Base-by-base conservation (phyloP, 139 green algal genomes). In the Yamagishiella unicocca region DNA sequence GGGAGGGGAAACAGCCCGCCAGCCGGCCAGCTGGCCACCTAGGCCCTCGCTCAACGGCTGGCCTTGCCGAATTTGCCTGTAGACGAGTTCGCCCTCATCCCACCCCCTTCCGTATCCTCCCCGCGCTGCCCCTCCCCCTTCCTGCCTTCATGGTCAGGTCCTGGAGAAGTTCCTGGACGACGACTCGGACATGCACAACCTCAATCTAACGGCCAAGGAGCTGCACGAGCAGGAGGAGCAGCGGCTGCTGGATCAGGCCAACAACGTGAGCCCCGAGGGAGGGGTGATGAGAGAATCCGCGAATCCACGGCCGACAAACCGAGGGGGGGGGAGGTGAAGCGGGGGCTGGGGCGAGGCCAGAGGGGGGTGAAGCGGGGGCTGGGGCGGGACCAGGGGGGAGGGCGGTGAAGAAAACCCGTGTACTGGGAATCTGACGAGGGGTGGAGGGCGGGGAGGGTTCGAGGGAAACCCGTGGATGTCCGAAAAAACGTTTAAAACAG, bases 141-240 rank as follows among this genome's bases (percentile, higher is more conserved):
- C 43, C 8, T 81, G 40, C 73, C 42, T 64, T 42, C n/a, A n/a
- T n/a, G n/a, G n/a, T 1, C 43, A 94, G 88, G 88, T 95, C 42
- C 89, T 96, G 22, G 93, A 95, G 89, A 92, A 92, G 83, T 94
- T 95, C 84, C 89, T 96, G 64, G 91, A 95, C 67, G 92, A 96
- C 83, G 92, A 95, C 82, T 83, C 90, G 21, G 91, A 96, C 89
- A 94, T 96, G 90, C 90, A 92, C 84, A 91, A 92, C 71, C 89
- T 95, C 61, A 93, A 88, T 76, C 80, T 93, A 31, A 93, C 90
- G 4, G 92, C 92, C 29, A 95, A 95, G 74, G 83, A 91, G 74
- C 58, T 74, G 46, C 71, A 83, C 37, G 83, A 91, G 83, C 64
- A 82, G 37, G 82, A 92, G 89, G 78, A 88, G 72, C 83, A 62